Conservation (phyloP, 2,329 filamentous ascomycete species). For the Fusarium newnesense region DNA sequence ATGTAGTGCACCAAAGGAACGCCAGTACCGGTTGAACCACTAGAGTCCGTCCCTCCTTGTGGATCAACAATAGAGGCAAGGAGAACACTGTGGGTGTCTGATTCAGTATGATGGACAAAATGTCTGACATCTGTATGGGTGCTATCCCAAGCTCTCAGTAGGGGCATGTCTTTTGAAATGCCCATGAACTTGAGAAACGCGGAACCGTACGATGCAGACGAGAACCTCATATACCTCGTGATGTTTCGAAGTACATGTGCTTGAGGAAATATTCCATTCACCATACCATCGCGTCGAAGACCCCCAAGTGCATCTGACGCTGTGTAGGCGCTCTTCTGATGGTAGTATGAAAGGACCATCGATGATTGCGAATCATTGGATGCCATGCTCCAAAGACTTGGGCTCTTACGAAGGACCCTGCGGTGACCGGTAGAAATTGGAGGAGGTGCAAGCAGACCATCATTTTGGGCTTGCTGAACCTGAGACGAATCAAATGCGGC, state of each 20-base stretch:
- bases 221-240: conserved; percentile 72
- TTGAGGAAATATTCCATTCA: conserved; percentile 68
- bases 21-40: conserved; percentile 72
- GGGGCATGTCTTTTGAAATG: conserved; percentile 63
- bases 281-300: conserved; percentile 62
- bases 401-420: conserved; percentile 49
- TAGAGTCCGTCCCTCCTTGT: conserved; percentile 72
- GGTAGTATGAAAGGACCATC: conserved; percentile 60
- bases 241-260: conserved; percentile 71
- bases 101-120: conserved; percentile 71
- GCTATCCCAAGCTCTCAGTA: conserved; percentile 55
- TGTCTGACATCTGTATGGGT: conserved; percentile 70
- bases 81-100: conserved; percentile 67
- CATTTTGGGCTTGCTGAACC: conserved; percentile 28
- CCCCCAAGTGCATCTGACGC: conserved; percentile 60
- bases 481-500: conserved; percentile 37
- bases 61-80: conserved; percentile 77
- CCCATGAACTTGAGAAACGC: conserved; percentile 72
- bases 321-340: conserved; percentile 60
- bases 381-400: conserved; percentile 70
- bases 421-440: conserved; percentile 40
- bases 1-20: conserved; percentile 80
- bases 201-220: conserved; percentile 73
- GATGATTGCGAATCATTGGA: conserved; percentile 67
- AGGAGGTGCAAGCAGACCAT: conserved; percentile 20